Conservation (phyloP, 2,329 filamentous ascomycete genomes). For the Acephala macrosclerotiorum region DNA sequence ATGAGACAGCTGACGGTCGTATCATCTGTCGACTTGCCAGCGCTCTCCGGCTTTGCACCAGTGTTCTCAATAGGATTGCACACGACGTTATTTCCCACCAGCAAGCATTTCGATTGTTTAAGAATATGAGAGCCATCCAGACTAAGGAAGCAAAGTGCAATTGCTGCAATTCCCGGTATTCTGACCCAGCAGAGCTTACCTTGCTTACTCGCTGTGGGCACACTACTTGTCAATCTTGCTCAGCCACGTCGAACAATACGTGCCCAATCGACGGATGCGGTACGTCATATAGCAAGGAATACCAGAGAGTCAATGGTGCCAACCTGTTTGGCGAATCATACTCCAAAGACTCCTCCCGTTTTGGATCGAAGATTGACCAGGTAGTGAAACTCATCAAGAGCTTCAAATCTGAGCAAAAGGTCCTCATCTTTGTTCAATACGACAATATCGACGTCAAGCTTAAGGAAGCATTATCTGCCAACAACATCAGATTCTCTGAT, state of each 20-base stretch:
- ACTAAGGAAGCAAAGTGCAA: neutral
- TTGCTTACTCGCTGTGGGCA: conserved; percentile 1
- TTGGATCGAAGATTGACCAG: conserved; percentile 56
- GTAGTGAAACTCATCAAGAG: conserved; percentile 52
- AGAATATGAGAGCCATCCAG: neutral
- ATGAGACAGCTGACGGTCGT: neutral
- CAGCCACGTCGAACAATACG: neutral
- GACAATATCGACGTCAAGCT: neutral
- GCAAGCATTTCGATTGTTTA: neutral
- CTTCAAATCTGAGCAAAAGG: conserved; percentile 38
- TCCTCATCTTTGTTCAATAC: conserved; percentile 3
- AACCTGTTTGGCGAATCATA: neutral
- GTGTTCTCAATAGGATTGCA: neutral
- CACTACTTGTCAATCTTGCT: neutral
- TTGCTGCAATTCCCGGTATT: neutral
- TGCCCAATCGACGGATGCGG: conserved; percentile 53
- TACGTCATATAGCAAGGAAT: conserved; percentile 45
- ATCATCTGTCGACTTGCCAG: neutral
- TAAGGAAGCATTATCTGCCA: neutral
- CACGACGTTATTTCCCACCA: neutral
- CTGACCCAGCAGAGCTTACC: neutral
- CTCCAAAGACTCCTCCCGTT: conserved; percentile 30
- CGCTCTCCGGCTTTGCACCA: neutral
- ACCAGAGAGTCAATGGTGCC: conserved; percentile 45
- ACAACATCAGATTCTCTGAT: conserved; percentile 18